Conservation (phyloP, 2,329 filamentous ascomycete genomes). For the Orbilia oligospora region DNA sequence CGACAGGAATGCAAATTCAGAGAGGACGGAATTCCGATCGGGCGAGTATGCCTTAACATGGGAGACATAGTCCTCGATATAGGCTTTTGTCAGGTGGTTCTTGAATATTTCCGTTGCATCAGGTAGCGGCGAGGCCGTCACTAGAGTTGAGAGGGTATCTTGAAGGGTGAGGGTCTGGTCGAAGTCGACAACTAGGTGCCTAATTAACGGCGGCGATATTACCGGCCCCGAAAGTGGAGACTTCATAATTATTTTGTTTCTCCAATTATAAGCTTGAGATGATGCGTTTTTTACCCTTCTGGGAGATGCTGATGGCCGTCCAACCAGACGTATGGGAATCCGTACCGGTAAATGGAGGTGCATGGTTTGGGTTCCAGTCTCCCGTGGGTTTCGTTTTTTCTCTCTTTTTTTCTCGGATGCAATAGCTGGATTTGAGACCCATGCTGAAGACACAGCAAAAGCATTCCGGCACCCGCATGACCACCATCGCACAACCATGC, state of each 20-base stretch:
- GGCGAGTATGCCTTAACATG: slow-evolving; percentile 20
- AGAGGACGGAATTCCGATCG: slow-evolving; percentile 17
- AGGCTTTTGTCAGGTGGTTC: slow-evolving; percentile 35
- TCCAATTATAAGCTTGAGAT: too few species aligned
- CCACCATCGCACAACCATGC: too few species aligned
- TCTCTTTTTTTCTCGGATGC: slow-evolving; percentile 3
- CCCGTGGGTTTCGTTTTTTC: not conserved
- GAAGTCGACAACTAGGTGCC: slow-evolving; percentile 42
- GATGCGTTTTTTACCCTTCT: not conserved
- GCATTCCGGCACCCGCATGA: slow-evolving; percentile 25
- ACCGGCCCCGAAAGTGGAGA: not conserved
- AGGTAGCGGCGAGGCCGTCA: slow-evolving; percentile 40
- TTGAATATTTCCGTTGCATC: slow-evolving; percentile 31
- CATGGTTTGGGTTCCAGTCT: slow-evolving; percentile 21
- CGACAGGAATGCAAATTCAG: slow-evolving; percentile 30
- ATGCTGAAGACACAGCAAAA: slow-evolving; percentile 1
- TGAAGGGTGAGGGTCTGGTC: slow-evolving; percentile 45
- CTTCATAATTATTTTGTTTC: not conserved
- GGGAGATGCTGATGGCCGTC: slow-evolving; percentile 11
- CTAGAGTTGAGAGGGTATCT: slow-evolving; percentile 42
- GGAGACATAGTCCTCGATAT: slow-evolving; percentile 35
- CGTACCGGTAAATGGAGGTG: slow-evolving; percentile 20
- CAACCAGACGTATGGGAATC: slow-evolving; percentile 28
- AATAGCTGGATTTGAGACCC: slow-evolving; percentile 13
- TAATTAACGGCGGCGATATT: slow-evolving; percentile 16